phyloP scores from a whole-genome alignment of 139 green algal species.

The Picocystis salinarum region DNA sequence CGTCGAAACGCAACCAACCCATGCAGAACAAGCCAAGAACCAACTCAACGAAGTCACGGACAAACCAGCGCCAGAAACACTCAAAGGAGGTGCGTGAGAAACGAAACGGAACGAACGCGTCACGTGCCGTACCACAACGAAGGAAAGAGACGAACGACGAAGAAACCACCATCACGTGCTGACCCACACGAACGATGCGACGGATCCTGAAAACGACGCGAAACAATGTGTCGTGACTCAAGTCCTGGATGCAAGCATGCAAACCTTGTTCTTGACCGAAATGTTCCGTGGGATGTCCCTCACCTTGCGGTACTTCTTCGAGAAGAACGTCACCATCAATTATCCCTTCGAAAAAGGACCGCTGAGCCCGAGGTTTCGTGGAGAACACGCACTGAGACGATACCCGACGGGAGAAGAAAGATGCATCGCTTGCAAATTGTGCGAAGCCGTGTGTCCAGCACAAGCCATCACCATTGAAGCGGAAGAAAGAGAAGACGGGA shows the following conservation, averaged over 20 bases:
- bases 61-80: too few species aligned
- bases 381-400: slow-evolving; percentile 87
- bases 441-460: slow-evolving; percentile 77
- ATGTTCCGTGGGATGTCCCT: slow-evolving; percentile 70
- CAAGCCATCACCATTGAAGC: slow-evolving; percentile 99
- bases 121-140: too few species aligned
- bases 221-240: too few species aligned
- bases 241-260: slow-evolving; percentile 77
- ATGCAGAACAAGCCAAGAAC: too few species aligned
- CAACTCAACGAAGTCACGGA: too few species aligned
- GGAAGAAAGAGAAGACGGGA: slow-evolving; percentile 95
- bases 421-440: slow-evolving; percentile 99
- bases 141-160: too few species aligned
- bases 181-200: too few species aligned
- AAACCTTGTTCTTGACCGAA: slow-evolving; percentile 95
- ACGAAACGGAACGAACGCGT: too few species aligned
- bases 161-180: too few species aligned
- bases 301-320: slow-evolving; percentile 90
- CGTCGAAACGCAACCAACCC: too few species aligned
- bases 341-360: slow-evolving; percentile 98
- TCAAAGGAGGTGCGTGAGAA: too few species aligned
- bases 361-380: slow-evolving; percentile 83
- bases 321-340: slow-evolving; percentile 94
- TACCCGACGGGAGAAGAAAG: slow-evolving; percentile 97
- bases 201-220: too few species aligned